These are phyloP conservation scores for Nothopassalora personata DNA, from an alignment of 2,329 filamentous ascomycete genomes.

Conservation along the genomic window DNA sequence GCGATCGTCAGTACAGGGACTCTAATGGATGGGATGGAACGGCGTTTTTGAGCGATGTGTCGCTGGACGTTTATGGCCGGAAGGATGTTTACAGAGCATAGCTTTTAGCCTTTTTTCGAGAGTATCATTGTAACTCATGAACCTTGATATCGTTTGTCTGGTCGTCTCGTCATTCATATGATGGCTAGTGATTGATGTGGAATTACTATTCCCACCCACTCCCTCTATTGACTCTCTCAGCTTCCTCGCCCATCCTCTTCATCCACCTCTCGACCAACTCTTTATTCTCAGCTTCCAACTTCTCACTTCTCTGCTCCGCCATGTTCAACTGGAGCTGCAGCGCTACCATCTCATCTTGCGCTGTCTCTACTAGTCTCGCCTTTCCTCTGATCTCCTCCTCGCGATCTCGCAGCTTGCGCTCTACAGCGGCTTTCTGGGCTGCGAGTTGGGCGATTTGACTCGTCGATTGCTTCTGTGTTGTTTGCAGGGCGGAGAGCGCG, in stretches of 20 bases:
- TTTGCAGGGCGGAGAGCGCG: slow-evolving; percentile 60
- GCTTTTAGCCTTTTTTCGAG: not conserved
- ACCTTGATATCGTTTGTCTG: not conserved
- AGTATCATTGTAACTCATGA: not conserved
- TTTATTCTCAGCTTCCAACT: slow-evolving; percentile 75
- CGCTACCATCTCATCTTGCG: slow-evolving; percentile 89
- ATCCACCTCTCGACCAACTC: slow-evolving; percentile 90
- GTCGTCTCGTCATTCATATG: not conserved
- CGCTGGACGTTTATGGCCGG: not conserved
- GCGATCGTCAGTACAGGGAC: not conserved
- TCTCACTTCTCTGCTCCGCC: slow-evolving; percentile 68
- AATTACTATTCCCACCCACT: slow-evolving; percentile 24
- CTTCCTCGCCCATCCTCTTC: slow-evolving; percentile 78
- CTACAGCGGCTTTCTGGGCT: slow-evolving; percentile 56
- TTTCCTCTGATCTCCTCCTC: slow-evolving; percentile 84
- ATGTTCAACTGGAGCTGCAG: slow-evolving; percentile 84
- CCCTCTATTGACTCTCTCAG: slow-evolving; percentile 72
- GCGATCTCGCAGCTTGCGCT: slow-evolving; percentile 66
- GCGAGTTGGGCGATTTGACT: slow-evolving; percentile 59
- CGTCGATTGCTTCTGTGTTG: slow-evolving; percentile 55
- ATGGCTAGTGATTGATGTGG: not conserved
- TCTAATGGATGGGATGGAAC: not conserved
- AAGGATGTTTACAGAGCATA: not conserved
- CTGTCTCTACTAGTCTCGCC: slow-evolving; percentile 73
- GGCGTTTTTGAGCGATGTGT: not conserved